Evolutionary conservation across 106 monocot genomes (phyloP).

Genomic region (Triglochin maritima): DNA sequence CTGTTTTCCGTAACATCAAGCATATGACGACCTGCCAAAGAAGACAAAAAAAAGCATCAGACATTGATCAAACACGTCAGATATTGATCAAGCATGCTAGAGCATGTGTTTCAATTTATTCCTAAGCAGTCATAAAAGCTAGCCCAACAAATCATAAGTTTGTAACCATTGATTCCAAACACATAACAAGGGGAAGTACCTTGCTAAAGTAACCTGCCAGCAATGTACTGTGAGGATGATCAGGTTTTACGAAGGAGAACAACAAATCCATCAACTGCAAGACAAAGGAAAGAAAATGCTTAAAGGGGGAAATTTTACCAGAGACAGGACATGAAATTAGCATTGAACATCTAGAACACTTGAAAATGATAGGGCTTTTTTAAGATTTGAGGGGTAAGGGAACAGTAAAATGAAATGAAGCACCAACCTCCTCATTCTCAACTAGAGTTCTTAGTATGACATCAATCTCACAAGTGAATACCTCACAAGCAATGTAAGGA

Average conservation of each 20-base stretch:
- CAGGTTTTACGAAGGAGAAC: slow-evolving; percentile 81
- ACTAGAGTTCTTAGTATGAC: slow-evolving; percentile 53
- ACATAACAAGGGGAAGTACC: slow-evolving; percentile 24
- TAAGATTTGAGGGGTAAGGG: too few relatives aligned
- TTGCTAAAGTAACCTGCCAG: slow-evolving; percentile 80
- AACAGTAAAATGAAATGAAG: background rate
- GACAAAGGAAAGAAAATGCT: slow-evolving; percentile 6
- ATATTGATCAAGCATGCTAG: too few relatives aligned
- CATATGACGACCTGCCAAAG: slow-evolving; percentile 63
- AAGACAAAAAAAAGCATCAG: background rate
- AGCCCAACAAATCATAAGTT: too few relatives aligned
- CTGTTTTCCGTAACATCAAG: slow-evolving; percentile 53
- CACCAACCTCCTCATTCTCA: slow-evolving; percentile 54
- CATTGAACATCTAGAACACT: too few relatives aligned
- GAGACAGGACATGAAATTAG: background rate
- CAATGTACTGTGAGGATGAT: slow-evolving; percentile 39
- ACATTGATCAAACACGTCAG: too few relatives aligned
- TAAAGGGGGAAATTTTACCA: background rate
- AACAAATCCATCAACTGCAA: slow-evolving; percentile 53
- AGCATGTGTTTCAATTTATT: too few relatives aligned
- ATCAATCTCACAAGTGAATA: slow-evolving; percentile 82
- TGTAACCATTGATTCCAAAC: background rate
- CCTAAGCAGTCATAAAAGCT: too few relatives aligned
- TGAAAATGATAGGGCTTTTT: too few relatives aligned
- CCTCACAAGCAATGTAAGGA: slow-evolving; percentile 83